Evolutionary conservation across 495 filamentous ascomycete genomes (phyloP).

Genomic region (Aspergillus sclerotiicarbonarius): DNA sequence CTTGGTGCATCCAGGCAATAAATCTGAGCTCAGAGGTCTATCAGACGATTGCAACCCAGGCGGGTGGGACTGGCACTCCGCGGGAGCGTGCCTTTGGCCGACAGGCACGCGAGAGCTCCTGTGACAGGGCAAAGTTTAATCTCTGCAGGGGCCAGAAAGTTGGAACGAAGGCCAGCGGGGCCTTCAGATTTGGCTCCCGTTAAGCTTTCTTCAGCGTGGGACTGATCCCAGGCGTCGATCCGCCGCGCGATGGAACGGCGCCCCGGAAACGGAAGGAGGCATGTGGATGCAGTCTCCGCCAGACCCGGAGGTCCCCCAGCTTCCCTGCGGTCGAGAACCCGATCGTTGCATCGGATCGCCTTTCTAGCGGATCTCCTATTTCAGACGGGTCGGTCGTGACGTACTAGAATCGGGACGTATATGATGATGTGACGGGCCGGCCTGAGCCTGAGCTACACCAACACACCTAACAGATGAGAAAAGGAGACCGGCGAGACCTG

Average conservation of each 20-base stretch:
- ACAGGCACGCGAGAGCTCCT: not conserved
- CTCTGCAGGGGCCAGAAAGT: too few relatives aligned
- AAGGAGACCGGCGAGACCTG: too few relatives aligned
- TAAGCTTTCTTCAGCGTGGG: not conserved
- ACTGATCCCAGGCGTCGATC: not conserved
- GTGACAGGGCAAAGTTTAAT: not conserved
- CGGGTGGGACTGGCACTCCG: conserved; percentile 15
- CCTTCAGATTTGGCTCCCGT: conserved; percentile 3
- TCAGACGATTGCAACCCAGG: conserved; percentile 13
- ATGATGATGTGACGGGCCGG: too few relatives aligned
- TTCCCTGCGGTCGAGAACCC: too few relatives aligned
- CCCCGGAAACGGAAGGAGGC: conserved; percentile 19
- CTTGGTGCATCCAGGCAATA: not conserved
- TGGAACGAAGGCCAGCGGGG: not conserved
- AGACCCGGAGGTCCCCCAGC: not conserved
- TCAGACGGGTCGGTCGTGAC: too few relatives aligned
- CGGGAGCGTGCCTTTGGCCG: conserved; percentile 11
- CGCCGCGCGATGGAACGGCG: conserved; percentile 17
- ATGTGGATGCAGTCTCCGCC: not conserved
- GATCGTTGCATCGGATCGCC: too few relatives aligned
- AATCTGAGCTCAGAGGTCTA: not conserved
- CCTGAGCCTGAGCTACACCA: too few relatives aligned
- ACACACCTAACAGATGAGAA: too few relatives aligned
- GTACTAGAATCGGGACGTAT: too few relatives aligned
- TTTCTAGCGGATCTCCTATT: too few relatives aligned